Conservation (phyloP, 345 rosid genomes). For the Bruguiera parviflora region DNA sequence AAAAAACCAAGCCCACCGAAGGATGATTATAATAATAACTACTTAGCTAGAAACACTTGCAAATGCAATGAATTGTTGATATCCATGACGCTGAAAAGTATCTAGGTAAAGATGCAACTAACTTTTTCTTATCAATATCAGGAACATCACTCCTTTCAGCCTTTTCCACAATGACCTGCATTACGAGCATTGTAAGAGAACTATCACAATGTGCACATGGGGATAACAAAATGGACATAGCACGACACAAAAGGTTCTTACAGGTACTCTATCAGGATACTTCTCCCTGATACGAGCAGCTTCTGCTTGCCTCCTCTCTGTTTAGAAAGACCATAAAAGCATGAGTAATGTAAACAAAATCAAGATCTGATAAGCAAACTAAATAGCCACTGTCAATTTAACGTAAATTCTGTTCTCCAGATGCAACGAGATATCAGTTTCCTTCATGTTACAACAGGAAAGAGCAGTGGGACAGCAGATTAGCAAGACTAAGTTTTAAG, state of each 20-base stretch:
- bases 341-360: not conserved
- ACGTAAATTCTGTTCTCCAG: too few species aligned
- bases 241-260: slow-evolving; percentile 24
- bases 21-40: too few species aligned
- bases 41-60: too few species aligned
- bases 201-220: not conserved
- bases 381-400: not conserved
- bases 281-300: slow-evolving; percentile 78
- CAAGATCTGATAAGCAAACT: not conserved
- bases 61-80: not conserved
- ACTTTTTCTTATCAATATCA: slow-evolving; percentile 97
- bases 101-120: slow-evolving; percentile 26
- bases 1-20: too few species aligned
- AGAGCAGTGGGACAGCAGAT: too few species aligned
- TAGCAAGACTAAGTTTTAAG: not conserved
- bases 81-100: too few species aligned
- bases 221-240: not conserved
- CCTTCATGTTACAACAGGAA: too few species aligned
- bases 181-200: slow-evolving; percentile 7
- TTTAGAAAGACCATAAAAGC: not conserved
- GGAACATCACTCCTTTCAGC: slow-evolving; percentile 88
- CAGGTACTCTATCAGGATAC: slow-evolving; percentile 90
- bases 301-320: slow-evolving; percentile 87
- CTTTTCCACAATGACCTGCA: slow-evolving; percentile 90
- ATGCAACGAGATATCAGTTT: too few species aligned